These are phyloP conservation scores for Hypoxylon lienhwacheense DNA, from an alignment of 495 filamentous ascomycete genomes.

Conservation along the genomic window DNA sequence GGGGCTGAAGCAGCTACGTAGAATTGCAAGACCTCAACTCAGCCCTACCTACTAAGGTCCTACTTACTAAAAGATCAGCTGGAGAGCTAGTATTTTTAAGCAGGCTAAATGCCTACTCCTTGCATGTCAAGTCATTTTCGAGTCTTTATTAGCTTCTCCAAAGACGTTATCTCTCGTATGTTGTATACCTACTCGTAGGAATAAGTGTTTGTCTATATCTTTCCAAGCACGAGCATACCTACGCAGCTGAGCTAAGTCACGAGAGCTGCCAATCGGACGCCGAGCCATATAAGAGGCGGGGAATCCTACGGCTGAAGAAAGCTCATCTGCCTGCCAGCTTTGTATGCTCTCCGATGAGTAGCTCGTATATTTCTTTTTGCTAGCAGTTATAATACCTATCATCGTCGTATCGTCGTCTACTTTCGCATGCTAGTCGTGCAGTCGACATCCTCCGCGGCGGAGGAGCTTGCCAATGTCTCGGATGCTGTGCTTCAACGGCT, in stretches of 20 bases:
- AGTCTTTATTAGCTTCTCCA: constrained; percentile 1
- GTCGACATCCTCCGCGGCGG: constrained; percentile 17
- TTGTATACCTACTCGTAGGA: neutral
- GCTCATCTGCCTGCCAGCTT: constrained; percentile 3
- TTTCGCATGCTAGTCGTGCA: constrained; percentile 24
- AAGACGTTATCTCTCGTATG: constrained; percentile 17
- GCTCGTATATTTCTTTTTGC: neutral
- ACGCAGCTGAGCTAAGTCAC: constrained; percentile 13
- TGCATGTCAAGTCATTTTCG: neutral
- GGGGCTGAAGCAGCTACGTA: constrained; percentile 29
- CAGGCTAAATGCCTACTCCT: neutral
- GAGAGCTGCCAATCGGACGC: constrained; percentile 24
- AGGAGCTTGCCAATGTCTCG: neutral
- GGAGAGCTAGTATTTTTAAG: constrained; percentile 4
- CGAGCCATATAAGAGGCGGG: constrained; percentile 17
- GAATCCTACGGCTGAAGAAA: constrained; percentile 23
- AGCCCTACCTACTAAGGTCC: constrained; percentile 14
- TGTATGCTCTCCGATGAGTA: neutral
- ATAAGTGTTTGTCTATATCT: neutral
- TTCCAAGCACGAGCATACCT: constrained; percentile 15
- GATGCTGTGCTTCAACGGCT: neutral
- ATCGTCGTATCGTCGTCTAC: neutral
- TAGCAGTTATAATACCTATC: neutral
- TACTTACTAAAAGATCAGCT: constrained; percentile 5
- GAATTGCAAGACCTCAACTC: constrained; percentile 1